These are phyloP conservation scores for Ustilago vetiveriae DNA, from an alignment of 1,284 basidiomycete genomes.

Conservation along the genomic window DNA sequence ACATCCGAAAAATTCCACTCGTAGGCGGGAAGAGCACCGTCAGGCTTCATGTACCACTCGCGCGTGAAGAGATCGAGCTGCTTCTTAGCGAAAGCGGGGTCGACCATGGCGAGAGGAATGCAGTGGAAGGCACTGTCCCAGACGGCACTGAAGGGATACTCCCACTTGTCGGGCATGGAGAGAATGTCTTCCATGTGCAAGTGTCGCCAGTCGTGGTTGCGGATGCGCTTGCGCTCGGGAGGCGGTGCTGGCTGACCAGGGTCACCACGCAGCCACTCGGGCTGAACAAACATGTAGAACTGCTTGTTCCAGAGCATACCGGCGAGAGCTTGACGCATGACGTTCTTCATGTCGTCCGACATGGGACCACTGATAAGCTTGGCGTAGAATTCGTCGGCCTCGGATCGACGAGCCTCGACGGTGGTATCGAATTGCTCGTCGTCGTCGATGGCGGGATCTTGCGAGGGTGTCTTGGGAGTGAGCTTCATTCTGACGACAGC, in stretches of 20 bases:
- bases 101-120: slow-evolving; percentile 93
- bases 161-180: slow-evolving; percentile 99
- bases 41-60: slow-evolving; percentile 98
- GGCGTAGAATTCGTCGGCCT: slow-evolving; percentile 95
- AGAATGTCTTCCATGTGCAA: slow-evolving; percentile 93
- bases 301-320: slow-evolving; percentile 99
- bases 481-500: slow-evolving; percentile 94
- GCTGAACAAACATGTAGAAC: slow-evolving; percentile 93
- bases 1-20: slow-evolving; percentile 99
- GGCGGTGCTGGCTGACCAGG: slow-evolving; percentile 93
- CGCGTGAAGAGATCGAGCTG: slow-evolving; percentile 94
- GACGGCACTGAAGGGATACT: slow-evolving; percentile 69
- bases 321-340: slow-evolving; percentile 94
- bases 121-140: slow-evolving; percentile 99
- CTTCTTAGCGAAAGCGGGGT: slow-evolving; percentile 94
- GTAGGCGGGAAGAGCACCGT: slow-evolving; percentile 96
- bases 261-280: slow-evolving; percentile 94
- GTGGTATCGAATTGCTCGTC: slow-evolving; percentile 88
- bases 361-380: slow-evolving; percentile 76
- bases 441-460: slow-evolving; percentile 83
- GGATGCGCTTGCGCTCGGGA: slow-evolving; percentile 82
- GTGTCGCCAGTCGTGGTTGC: slow-evolving; percentile 82
- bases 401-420: slow-evolving; percentile 80
- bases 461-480: slow-evolving; percentile 78
- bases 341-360: slow-evolving; percentile 89